Evolutionary conservation across 179 eudicot species (phyloP), one percentile per base, ranked within the genome.

Genomic region (Beta lomatogona): DNA sequence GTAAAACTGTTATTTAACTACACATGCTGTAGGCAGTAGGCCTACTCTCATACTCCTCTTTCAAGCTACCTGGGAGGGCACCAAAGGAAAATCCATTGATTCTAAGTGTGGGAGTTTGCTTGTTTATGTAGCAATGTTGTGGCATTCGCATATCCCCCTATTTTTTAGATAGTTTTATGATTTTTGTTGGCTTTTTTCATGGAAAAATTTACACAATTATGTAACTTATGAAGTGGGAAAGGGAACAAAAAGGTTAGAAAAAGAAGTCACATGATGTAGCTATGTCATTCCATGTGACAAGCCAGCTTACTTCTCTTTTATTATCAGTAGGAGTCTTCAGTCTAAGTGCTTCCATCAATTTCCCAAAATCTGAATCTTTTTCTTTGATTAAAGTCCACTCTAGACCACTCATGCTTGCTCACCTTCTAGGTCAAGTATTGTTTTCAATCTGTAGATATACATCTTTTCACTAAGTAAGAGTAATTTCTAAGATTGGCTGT

Each of bases 201-300:
- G 9, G 28, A 61, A 61, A 9, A 61, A 48, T 48, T 48, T 9
- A 48, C 9, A 48, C 52, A 48, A 6, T 48, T 5, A 48, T 48
- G 41, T 21, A 46, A 2, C 66, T 75, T 48, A 44, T 9, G 53
- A 31, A 61, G 44, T 70, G 44, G 25, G 41, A 71, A 68, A 69
- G 67, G 53, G 22, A 59, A 57, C 10, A 72, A 18, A 60, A 75
- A 36, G 68, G 22, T 31, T 9, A 31, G 18, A 52, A 66, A 57
- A 7, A 50, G 55, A 14, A 66, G 36, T 79, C 82, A 79, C 76
- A 69, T 70, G 76, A 70, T 46, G 22, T 0, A 70, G 48, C 76
- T 55, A 70, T 44, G 76, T 45, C 45, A 45, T 79, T 79, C 59
- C 82, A 79, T 79, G 82, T 79, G 76, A 79, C 68, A 6, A 44